Base-by-base conservation (phyloP, 2,329 filamentous ascomycete species). In the Colletotrichum eleusines region DNA sequence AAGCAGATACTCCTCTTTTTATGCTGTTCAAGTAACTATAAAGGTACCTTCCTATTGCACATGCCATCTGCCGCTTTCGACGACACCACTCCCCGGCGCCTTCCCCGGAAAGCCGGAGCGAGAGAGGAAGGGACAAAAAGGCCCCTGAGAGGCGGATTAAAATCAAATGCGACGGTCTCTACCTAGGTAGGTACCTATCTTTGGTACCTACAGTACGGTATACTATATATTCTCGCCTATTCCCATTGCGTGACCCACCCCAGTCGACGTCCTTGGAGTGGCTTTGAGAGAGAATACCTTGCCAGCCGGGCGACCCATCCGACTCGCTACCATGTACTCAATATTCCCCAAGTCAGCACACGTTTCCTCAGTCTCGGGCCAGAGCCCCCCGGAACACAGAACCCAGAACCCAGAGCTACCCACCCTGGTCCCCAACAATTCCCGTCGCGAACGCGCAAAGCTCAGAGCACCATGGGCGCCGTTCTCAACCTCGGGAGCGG, bases 361-460 rank as follows among this genome's bases (percentile, higher is more conserved):
- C 53, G 62, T 66, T 59, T 58, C 63, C 63, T 70, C 53, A 66
- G 46, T 48, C 16, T 28, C 26, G 48, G 26, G 44, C 26, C 44
- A 40, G 42, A 62, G 2, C 28, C 40, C 8, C 16, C 18, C 20
- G n/a, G 42, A n/a, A 44, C 18, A 7, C 18, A n/a, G 18, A n/a
- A 44, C 20, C 42, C 44, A 46, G 31, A 26, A 35, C 46, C 59
- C 57, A 16, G 40, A 20, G 26, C 23, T 38, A 44, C 28, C n/a
- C 59, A 3, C 23, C 51, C 64, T 18, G 54, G 38, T 62, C 54
- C 68, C 68, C 68, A 71, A 71, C 68, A 67, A 31, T 71, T 71
- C 62, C 68, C 31, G 68, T 71, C 64, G 63, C 67, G 63, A 61
- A 70, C 67, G 57, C 57, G 67, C 42, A 67, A 53, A 70, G 67